These are phyloP conservation scores for Galeopsis tetrahit DNA, from an alignment of 257 asterid genomes.

Conservation along the genomic window DNA sequence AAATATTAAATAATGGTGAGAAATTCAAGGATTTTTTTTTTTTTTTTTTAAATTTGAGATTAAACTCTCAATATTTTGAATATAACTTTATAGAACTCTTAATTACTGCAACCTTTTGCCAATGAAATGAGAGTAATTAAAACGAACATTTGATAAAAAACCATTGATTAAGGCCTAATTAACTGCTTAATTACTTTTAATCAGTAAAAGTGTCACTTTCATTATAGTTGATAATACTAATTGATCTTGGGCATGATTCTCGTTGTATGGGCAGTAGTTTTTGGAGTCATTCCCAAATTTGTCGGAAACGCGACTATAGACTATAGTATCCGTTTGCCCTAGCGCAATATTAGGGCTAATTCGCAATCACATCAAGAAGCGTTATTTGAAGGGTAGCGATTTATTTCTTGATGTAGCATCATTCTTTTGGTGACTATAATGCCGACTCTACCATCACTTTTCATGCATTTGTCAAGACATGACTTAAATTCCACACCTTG, in stretches of 20 bases:
- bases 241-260: neutral
- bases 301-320: neutral
- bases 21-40: neutral
- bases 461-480: conserved; percentile 19
- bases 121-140: neutral
- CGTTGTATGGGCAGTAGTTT: neutral
- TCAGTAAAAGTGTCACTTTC: neutral
- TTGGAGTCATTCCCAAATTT: neutral
- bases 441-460: conserved; percentile 33
- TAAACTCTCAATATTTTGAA: neutral
- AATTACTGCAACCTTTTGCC: neutral
- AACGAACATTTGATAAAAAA: neutral
- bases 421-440: conserved; percentile 34
- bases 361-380: conserved; percentile 29
- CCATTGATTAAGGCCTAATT: neutral
- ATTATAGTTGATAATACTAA: neutral
- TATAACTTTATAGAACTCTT: neutral
- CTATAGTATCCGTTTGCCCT: neutral
- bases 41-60: neutral
- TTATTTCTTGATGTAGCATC: conserved; percentile 31
- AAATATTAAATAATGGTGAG: neutral
- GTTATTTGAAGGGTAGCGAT: neutral
- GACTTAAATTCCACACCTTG: conserved; percentile 19
- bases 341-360: no score
- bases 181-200: neutral